Percentiles rank a stretch among this genome's conserved stretches.
Conservation (phyloP, 768 basidiomycete genomes). For the Rhodotorula diobovata region DNA sequence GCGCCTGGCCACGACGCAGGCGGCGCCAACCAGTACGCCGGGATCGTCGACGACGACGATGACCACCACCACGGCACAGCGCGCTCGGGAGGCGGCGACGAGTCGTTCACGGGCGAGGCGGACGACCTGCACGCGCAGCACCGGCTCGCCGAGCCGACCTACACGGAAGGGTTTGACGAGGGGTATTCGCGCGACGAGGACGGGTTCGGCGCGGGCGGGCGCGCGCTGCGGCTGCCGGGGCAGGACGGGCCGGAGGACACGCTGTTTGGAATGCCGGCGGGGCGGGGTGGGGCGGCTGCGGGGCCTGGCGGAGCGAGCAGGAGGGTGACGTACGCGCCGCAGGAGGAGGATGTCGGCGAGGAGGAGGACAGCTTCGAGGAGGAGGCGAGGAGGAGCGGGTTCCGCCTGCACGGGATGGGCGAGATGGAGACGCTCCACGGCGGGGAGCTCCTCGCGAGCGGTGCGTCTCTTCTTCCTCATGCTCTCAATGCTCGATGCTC, state of each 20-base stretch:
- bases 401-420: slow-evolving; percentile 28
- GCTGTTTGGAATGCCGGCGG: slow-evolving; percentile 37
- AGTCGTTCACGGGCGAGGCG: slow-evolving; percentile 9
- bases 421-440: slow-evolving; percentile 42
- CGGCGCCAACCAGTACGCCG: slow-evolving; percentile 8
- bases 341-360: slow-evolving; percentile 4
- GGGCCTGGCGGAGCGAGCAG: not conserved
- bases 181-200: slow-evolving; percentile 6
- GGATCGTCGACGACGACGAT: slow-evolving; percentile 29
- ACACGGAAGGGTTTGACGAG: slow-evolving; percentile 2
- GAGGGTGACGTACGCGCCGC: not conserved
- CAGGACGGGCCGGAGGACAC: slow-evolving; percentile 41
- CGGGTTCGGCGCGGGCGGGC: slow-evolving; percentile 6
- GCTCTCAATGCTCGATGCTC: too few species aligned
- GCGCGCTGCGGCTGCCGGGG: slow-evolving; percentile 25
- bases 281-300: not conserved
- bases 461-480: slow-evolving; percentile 5
- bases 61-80: slow-evolving; percentile 18
- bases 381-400: slow-evolving; percentile 17
- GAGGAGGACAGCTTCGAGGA: slow-evolving; percentile 30
- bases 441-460: slow-evolving; percentile 34
- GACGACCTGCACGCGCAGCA: not conserved
- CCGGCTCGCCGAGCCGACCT: not conserved
- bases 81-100: not conserved
- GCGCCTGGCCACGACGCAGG: too few species aligned